phyloP scores from a whole-genome alignment of 352 stramenopile genomes.

The Elongisporangium senticosum region DNA sequence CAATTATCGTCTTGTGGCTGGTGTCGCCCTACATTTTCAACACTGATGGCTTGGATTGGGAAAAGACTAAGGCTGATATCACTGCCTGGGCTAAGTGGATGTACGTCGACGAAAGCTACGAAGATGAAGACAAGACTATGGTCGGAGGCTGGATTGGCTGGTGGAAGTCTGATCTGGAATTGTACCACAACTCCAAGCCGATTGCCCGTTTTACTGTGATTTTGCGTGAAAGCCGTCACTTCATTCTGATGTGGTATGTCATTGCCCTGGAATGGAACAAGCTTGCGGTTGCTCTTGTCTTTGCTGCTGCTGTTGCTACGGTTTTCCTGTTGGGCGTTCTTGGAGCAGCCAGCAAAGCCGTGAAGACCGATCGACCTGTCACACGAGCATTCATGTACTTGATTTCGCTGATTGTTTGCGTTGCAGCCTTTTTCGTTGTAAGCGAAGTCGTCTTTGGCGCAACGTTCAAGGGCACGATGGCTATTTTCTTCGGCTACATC shows the following conservation, averaged over 20 bases:
- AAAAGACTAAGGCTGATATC: conserved; percentile 81
- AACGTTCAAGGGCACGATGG: conserved; percentile 28
- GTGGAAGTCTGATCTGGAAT: conserved; percentile 73
- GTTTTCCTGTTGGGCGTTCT: conserved; percentile 55
- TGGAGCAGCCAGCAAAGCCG: conserved; percentile 18
- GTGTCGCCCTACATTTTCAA: conserved; percentile 83
- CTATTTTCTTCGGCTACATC: conserved; percentile 82
- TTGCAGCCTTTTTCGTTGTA: conserved; percentile 47
- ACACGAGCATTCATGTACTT: conserved; percentile 54
- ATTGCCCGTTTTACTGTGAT: conserved; percentile 75
- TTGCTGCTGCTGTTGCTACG: conserved; percentile 45
- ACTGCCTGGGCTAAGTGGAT: conserved; percentile 74
- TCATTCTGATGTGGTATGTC: conserved; percentile 83
- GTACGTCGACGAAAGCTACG: conserved; percentile 62
- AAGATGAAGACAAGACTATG: conserved; percentile 63
- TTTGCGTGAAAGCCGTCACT: conserved; percentile 72
- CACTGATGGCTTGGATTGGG: conserved; percentile 78
- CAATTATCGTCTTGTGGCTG: conserved; percentile 68
- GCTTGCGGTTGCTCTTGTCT: conserved; percentile 43
- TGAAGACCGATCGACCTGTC: conserved; percentile 29
- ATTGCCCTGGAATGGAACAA: conserved; percentile 64
- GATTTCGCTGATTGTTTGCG: conserved; percentile 23
- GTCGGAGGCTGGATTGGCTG: conserved; percentile 70
- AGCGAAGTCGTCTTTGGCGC: conserved; percentile 31
- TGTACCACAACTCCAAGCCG: conserved; percentile 65